These are phyloP conservation scores for Asterella californica DNA, from an alignment of 225 moss, liverwort and hornwort species.

Conservation along the genomic window DNA sequence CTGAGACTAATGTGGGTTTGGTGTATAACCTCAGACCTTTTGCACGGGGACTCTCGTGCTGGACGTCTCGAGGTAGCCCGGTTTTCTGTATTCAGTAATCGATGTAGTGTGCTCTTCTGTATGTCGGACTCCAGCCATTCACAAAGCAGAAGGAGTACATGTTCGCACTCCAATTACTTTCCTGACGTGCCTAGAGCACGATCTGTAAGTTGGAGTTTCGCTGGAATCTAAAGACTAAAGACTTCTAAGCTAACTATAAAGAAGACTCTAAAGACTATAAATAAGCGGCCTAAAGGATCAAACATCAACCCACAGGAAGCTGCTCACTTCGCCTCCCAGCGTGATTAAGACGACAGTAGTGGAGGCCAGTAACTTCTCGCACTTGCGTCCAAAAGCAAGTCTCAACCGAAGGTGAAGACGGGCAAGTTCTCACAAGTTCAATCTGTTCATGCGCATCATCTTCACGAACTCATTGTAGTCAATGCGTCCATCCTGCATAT, in stretches of 20 bases:
- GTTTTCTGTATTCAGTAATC: neutral
- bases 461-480: slow-evolving; percentile 25
- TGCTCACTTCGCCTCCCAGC: neutral
- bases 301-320: neutral
- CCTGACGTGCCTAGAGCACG: too few relatives aligned
- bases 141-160: neutral
- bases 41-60: neutral
- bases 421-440: neutral
- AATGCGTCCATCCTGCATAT: slow-evolving; percentile 23
- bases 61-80: neutral
- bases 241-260: too few relatives aligned
- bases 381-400: neutral
- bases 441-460: slow-evolving; percentile 19
- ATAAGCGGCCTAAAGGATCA: neutral
- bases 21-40: neutral
- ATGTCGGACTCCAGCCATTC: neutral
- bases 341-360: neutral
- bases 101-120: neutral
- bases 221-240: neutral
- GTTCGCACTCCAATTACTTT: neutral
- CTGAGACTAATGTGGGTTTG: neutral
- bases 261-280: too few relatives aligned
- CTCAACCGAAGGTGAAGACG: neutral
- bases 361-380: neutral
- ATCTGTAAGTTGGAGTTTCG: too few relatives aligned